A percentile compares a stretch with the other conserved stretches of the same genome.
These are phyloP conservation scores for Agapanthus africanus DNA, from an alignment of 106 monocot species.

Conservation along the genomic window DNA sequence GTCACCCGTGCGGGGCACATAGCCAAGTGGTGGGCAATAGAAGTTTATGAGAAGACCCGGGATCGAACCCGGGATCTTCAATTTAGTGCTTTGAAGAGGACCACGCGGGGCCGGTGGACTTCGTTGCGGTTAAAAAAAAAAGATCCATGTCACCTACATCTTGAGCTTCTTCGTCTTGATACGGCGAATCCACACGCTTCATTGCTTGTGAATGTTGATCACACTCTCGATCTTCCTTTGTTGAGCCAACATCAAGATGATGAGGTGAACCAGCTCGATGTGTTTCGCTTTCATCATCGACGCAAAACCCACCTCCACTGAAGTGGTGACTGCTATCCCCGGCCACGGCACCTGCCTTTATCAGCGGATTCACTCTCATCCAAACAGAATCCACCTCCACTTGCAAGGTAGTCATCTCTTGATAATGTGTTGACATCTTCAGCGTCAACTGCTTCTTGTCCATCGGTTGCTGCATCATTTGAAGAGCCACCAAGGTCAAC, in stretches of 20 bases:
- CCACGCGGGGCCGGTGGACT: too few species aligned
- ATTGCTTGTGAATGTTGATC: neutral
- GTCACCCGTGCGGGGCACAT: too few species aligned
- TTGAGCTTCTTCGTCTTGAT: neutral
- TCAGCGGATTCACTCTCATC: conserved; percentile 18
- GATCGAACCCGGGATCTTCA: too few species aligned
- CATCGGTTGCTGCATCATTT: neutral
- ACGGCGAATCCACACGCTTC: neutral
- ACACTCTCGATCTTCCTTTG: neutral
- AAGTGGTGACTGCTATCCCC: neutral
- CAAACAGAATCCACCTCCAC: conserved; percentile 57
- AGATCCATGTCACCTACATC: neutral
- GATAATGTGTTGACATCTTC: neutral
- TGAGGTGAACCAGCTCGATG: neutral
- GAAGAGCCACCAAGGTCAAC: neutral
- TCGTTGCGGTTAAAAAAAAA: too few species aligned
- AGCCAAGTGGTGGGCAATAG: too few species aligned
- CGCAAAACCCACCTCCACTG: conserved; percentile 37
- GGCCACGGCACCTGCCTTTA: neutral
- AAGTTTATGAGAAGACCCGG: too few species aligned
- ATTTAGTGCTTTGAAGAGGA: too few species aligned
- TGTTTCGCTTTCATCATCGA: conserved; percentile 9
- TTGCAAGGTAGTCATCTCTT: conserved; percentile 27
- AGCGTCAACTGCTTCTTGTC: conserved; percentile 7
- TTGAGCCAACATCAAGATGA: neutral